phyloP scores from a whole-genome alignment of 1,139 yeast species.

The Sugiyamaella pinicola region DNA sequence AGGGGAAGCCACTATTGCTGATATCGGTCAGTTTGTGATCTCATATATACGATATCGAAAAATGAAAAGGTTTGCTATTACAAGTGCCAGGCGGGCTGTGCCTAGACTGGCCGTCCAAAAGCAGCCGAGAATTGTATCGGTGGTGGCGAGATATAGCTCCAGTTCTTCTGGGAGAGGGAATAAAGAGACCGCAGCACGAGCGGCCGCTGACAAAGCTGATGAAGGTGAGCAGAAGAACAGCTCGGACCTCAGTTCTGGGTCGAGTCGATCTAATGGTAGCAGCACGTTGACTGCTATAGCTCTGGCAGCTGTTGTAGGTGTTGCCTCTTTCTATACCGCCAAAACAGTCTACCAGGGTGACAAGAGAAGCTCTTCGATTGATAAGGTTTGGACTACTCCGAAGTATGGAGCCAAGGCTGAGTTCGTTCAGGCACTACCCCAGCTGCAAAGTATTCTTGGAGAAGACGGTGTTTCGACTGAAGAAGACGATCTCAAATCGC shows the following conservation, averaged over 20 bases:
- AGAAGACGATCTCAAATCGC: slow-evolving; percentile 39
- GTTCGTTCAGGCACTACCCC: slow-evolving; percentile 49
- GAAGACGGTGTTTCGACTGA: slow-evolving; percentile 45
- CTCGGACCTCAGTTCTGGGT: too few species aligned
- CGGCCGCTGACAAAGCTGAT: not conserved
- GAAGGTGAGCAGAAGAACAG: not conserved
- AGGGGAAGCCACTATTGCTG: too few species aligned
- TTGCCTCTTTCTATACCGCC: slow-evolving; percentile 22
- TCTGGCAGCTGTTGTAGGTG: slow-evolving; percentile 16
- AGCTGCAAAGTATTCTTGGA: slow-evolving; percentile 48
- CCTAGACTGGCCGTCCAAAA: not conserved
- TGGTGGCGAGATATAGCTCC: not conserved
- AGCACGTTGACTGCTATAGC: too few species aligned
- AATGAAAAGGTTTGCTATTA: not conserved
- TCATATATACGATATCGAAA: too few species aligned
- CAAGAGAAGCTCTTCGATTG: slow-evolving; percentile 27
- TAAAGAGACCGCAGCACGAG: not conserved
- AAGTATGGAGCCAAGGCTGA: slow-evolving; percentile 50
- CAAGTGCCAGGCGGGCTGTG: not conserved
- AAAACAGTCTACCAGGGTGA: slow-evolving; percentile 20
- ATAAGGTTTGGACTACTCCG: slow-evolving; percentile 28
- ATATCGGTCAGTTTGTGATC: not conserved
- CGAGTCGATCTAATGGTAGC: too few species aligned
- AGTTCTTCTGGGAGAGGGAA: not conserved
- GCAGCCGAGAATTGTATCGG: not conserved